A percentile compares a stretch with the other conserved stretches of the same genome.
phyloP scores from a whole-genome alignment of 495 filamentous ascomycete species.

The Achaetomiella virescens region DNA sequence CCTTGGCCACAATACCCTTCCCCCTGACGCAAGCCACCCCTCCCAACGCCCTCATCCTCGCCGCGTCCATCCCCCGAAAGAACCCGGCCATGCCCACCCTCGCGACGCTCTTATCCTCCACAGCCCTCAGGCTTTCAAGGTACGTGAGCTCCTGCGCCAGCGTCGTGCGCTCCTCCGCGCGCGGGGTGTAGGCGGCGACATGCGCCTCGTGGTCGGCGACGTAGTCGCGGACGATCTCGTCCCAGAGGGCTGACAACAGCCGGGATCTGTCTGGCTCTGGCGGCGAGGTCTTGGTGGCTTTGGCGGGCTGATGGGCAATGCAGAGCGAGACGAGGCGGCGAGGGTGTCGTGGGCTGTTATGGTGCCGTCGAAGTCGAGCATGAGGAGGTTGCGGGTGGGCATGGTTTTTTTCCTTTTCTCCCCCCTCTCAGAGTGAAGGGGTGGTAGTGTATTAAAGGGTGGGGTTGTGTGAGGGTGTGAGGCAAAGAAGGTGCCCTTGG shows the following conservation, averaged over 20 bases:
- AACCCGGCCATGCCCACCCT: conserved; percentile 30
- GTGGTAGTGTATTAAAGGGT: too few species aligned
- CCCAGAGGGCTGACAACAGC: conserved; percentile 25
- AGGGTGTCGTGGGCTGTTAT: conserved; percentile 37
- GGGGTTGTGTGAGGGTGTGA: background rate
- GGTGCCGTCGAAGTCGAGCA: conserved; percentile 47
- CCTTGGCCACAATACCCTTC: conserved; percentile 18
- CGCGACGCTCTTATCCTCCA: conserved; percentile 32
- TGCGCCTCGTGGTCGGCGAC: conserved; percentile 30
- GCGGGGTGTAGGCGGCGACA: conserved; percentile 25
- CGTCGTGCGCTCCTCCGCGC: conserved; percentile 10
- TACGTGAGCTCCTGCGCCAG: conserved; percentile 33
- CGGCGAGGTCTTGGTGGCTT: background rate
- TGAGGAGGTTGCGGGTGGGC: conserved; percentile 26
- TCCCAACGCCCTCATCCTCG: conserved; percentile 24
- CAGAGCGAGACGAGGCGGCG: conserved; percentile 16
- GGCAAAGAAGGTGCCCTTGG: too few species aligned
- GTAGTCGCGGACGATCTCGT: conserved; percentile 32
- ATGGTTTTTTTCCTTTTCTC: background rate
- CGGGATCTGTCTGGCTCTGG: background rate
- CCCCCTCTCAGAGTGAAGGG: too few species aligned
- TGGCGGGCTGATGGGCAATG: background rate
- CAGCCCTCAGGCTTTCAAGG: conserved; percentile 29
- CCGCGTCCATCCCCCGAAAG: conserved; percentile 17
- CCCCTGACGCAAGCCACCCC: background rate